These are phyloP conservation scores for Pythium volutum DNA, from an alignment of 352 stramenopile genomes.

Conservation along the genomic window DNA sequence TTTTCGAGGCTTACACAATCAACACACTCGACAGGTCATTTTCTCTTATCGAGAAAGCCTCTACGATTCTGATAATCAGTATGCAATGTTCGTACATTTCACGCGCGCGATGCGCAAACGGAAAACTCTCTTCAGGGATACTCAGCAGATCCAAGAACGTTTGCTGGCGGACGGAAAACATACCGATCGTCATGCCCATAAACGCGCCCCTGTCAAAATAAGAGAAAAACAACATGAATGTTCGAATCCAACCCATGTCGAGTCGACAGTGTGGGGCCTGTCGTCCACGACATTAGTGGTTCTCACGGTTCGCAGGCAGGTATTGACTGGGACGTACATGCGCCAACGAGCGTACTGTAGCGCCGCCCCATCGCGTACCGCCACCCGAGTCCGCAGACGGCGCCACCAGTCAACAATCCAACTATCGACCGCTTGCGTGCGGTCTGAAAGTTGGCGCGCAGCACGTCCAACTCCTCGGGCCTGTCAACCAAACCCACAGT, in stretches of 20 bases:
- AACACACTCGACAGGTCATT: neutral
- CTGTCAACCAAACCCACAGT: slow-evolving; percentile 1
- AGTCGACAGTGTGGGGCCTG: too few relatives aligned
- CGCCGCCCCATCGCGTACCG: slow-evolving; percentile 11
- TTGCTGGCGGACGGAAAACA: slow-evolving; percentile 33
- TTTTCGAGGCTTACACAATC: neutral
- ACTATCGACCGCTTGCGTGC: slow-evolving; percentile 11
- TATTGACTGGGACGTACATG: slow-evolving; percentile 14
- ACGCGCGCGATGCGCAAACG: slow-evolving; percentile 27
- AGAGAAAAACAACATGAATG: neutral
- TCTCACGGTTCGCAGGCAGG: too few relatives aligned
- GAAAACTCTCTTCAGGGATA: slow-evolving; percentile 36
- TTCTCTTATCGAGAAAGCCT: too few relatives aligned
- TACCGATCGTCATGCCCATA: slow-evolving; percentile 31
- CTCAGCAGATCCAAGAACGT: slow-evolving; percentile 39
- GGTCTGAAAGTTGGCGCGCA: slow-evolving; percentile 15
- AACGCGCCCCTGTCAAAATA: slow-evolving; percentile 25
- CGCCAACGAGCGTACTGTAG: slow-evolving; percentile 2
- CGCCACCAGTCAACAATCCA: slow-evolving; percentile 12
- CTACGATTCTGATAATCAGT: neutral
- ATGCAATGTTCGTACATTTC: slow-evolving; percentile 24
- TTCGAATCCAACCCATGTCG: too few relatives aligned
- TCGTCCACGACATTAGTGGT: too few relatives aligned
- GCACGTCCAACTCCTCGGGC: slow-evolving; percentile 20
- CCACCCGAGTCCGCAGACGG: slow-evolving; percentile 14